Evolutionary conservation across 2,329 filamentous ascomycete species (phyloP).

Genomic region (Nemania sp.): DNA sequence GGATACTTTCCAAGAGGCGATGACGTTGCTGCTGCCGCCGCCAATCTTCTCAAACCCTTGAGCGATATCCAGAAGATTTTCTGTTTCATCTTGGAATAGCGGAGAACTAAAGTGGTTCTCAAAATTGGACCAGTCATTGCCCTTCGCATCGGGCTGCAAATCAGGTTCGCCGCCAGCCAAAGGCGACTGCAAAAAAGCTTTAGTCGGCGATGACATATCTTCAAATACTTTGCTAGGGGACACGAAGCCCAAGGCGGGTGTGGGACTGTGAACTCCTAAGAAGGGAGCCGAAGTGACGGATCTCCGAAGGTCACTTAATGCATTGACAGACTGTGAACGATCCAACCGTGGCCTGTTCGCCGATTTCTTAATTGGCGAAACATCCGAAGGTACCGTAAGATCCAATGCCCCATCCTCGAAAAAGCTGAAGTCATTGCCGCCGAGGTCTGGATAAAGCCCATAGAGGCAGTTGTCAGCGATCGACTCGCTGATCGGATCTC

Average conservation of each 20-base stretch:
- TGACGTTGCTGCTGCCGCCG: slow-evolving; percentile 44
- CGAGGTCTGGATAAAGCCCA: slow-evolving; percentile 42
- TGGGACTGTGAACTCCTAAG: slow-evolving; percentile 51
- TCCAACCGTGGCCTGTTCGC: slow-evolving; percentile 63
- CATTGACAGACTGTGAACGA: slow-evolving; percentile 64
- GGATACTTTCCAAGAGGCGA: slow-evolving; percentile 35
- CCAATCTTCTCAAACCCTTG: slow-evolving; percentile 79
- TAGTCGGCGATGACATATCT: slow-evolving; percentile 58
- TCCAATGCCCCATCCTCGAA: slow-evolving; percentile 51
- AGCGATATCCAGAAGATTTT: slow-evolving; percentile 69
- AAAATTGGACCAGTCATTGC: slow-evolving; percentile 48
- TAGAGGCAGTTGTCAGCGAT: slow-evolving; percentile 58
- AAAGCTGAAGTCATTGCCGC: slow-evolving; percentile 66
- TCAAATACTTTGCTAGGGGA: slow-evolving; percentile 63
- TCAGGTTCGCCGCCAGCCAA: slow-evolving; percentile 42
- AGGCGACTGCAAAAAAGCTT: slow-evolving; percentile 50
- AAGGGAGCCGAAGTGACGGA: slow-evolving; percentile 54
- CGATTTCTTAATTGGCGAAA: slow-evolving; percentile 68
- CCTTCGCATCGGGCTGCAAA: slow-evolving; percentile 37
- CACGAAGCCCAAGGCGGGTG: slow-evolving; percentile 47
- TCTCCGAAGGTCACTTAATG: slow-evolving; percentile 63
- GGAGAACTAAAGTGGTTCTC: slow-evolving; percentile 59
- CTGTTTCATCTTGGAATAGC: slow-evolving; percentile 60
- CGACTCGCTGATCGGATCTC: slow-evolving; percentile 49
- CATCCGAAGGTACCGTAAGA: slow-evolving; percentile 55